These are phyloP conservation scores for Teratosphaeria pseudoeucalypti DNA, from an alignment of 2,329 filamentous ascomycete genomes.

Conservation along the genomic window DNA sequence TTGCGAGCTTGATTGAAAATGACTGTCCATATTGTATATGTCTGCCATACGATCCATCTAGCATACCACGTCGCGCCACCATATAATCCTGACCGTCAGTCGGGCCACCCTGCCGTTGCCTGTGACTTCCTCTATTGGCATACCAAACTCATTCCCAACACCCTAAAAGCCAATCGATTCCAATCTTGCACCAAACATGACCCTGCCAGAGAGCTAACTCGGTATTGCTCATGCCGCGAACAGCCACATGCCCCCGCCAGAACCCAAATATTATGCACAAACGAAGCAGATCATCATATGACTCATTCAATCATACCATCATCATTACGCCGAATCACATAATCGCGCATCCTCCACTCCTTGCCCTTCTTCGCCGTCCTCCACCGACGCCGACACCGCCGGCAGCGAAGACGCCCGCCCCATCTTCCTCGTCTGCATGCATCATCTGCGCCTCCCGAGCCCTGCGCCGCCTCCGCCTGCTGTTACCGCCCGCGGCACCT, in stretches of 20 bases:
- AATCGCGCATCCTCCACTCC: conserved; percentile 38
- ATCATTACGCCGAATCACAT: conserved; percentile 26
- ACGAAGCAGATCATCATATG: background rate
- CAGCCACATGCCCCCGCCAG: background rate
- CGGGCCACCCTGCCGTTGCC: background rate
- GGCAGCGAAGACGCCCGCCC: conserved; percentile 15
- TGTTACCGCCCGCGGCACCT: conserved; percentile 54
- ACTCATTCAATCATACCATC: conserved; percentile 13
- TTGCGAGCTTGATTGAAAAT: background rate
- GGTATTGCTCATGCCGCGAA: background rate
- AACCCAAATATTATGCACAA: background rate
- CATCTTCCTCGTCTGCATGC: conserved; percentile 73
- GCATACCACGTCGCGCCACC: background rate
- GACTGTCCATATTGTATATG: background rate
- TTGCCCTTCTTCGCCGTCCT: conserved; percentile 35
- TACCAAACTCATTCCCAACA: background rate
- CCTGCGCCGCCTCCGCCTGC: conserved; percentile 60
- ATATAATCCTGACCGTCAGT: background rate
- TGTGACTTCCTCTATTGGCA: background rate
- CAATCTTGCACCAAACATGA: background rate
- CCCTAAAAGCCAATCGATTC: background rate
- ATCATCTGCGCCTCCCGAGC: conserved; percentile 72
- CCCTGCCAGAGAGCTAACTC: background rate
- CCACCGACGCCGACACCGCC: conserved; percentile 20
- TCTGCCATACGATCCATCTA: background rate